Evolutionary conservation across 2,329 filamentous ascomycete species (phyloP).

Genomic region (Paecilomyces variotii): DNA sequence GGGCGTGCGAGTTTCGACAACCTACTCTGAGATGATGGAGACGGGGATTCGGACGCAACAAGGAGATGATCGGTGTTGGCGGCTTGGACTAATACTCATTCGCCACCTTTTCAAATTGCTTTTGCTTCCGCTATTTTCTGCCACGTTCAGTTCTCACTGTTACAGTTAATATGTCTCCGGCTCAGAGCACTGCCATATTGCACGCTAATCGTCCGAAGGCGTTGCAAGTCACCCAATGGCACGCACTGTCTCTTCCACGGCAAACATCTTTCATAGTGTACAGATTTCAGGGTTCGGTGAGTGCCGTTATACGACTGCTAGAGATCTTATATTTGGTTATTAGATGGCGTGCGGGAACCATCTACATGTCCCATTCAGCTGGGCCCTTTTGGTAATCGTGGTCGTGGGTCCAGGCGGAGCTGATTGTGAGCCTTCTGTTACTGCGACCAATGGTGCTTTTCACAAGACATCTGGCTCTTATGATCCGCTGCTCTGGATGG

Average conservation of each 20-base stretch:
- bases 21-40: background rate
- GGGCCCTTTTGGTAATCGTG: background rate
- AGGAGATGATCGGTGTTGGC: slow-evolving; percentile 11
- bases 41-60: slow-evolving; percentile 2
- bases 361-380: background rate
- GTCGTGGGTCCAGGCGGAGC: background rate
- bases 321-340: background rate
- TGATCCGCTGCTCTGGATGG: background rate
- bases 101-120: slow-evolving; percentile 17
- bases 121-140: slow-evolving; percentile 11
- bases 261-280: background rate
- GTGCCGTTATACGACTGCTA: background rate
- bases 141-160: slow-evolving; percentile 1
- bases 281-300: background rate
- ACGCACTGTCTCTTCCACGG: background rate
- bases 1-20: background rate
- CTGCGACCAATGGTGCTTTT: background rate
- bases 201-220: slow-evolving; percentile 3
- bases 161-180: background rate
- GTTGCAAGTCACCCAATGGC: slow-evolving; percentile 4
- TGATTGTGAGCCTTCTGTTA: background rate
- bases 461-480: background rate
- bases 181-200: slow-evolving; percentile 5
- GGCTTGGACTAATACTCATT: slow-evolving; percentile 16
- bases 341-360: background rate